Evolutionary conservation across 1,284 basidiomycete species (phyloP), one percentile per base, ranked within the genome.

Genomic region (Cryptococcus sp.): DNA sequence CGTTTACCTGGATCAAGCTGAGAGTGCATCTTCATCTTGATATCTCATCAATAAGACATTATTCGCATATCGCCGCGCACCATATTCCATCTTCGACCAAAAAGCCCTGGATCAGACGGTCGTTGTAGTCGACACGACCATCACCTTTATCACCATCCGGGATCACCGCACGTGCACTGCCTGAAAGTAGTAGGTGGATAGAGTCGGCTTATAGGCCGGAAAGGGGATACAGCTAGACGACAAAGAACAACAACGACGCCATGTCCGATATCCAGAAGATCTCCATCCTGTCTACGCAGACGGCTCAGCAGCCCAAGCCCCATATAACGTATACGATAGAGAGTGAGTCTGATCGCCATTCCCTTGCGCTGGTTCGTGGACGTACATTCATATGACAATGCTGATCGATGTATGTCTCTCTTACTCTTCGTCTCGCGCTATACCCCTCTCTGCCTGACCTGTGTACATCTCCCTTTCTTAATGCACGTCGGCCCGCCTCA

Each of bases 321-420:
- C 76, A 78, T 62, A 75, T 72, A 20, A 71, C 72, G n/a, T 79
- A 79, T 64, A 75, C 74, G 38, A 66, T 79, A 27, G 75, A 79
- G 58, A 65, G 77, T 78, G 57, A 62, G 72, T 65, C 40, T 22
- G 11, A 27, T 19, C 27, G 49, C 6, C 25, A 20, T 25, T 20
- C 35, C 27, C 20, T 52, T 45, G 42, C n/a, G 22, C 42, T 22
- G 42, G 6, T n/a, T 45, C 45, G 27, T 35, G 31, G 31, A 35
- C 13, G 27, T 31, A 10, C 27, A 10, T 31, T 31, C 4, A 31
- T 31, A 5, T 31, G 27, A n/a, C 25, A 35, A 35, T 35, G 31
- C 31, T 35, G 13, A 35, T 35, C 10, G 31, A 35, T 35, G 31
- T 3, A 35, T 35, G 31, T 35, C n/a, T 35, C 31, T 5, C 2